Evolutionary conservation across 176 grass and related monocot species (phyloP).

Genomic region (Eleusine indica): DNA sequence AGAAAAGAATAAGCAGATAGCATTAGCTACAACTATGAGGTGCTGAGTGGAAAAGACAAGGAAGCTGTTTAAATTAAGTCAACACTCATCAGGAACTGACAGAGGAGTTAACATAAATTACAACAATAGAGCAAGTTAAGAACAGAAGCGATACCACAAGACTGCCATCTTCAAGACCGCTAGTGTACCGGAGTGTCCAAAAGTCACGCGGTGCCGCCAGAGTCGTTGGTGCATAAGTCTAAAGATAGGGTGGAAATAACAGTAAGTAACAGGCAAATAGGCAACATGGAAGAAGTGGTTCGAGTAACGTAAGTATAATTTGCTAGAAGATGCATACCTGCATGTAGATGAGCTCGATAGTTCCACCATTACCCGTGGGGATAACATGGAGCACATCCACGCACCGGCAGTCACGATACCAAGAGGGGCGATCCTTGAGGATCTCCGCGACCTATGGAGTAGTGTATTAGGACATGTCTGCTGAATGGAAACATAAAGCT

Average conservation of each 20-base stretch:
- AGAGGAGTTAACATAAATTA: not conserved
- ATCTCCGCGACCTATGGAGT: constrained; percentile 88
- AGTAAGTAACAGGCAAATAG: constrained; percentile 8
- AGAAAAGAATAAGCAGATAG: not conserved
- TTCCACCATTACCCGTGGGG: constrained; percentile 93
- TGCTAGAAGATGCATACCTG: constrained; percentile 58
- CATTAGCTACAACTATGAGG: not conserved
- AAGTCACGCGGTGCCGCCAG: constrained; percentile 86
- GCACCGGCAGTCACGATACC: constrained; percentile 90
- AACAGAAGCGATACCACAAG: constrained; percentile 76
- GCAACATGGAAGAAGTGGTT: constrained; percentile 7
- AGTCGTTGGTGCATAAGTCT: constrained; percentile 97
- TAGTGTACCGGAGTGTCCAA: constrained; percentile 94
- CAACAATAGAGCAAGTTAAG: constrained; percentile 20
- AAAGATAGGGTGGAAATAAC: constrained; percentile 27
- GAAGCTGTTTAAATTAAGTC: constrained; percentile 4
- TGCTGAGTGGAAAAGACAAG: not conserved
- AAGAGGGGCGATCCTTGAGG: constrained; percentile 92
- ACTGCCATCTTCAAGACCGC: constrained; percentile 96
- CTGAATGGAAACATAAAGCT: constrained; percentile 46
- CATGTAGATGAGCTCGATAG: constrained; percentile 98
- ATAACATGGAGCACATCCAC: constrained; percentile 90
- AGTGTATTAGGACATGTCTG: constrained; percentile 44
- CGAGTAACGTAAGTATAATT: not conserved
- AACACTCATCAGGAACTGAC: not conserved